A percentile compares a stretch with the other conserved stretches of the same genome.
phyloP scores from a whole-genome alignment of 805 yeast genomes.

The Ogataea pilisensis region DNA sequence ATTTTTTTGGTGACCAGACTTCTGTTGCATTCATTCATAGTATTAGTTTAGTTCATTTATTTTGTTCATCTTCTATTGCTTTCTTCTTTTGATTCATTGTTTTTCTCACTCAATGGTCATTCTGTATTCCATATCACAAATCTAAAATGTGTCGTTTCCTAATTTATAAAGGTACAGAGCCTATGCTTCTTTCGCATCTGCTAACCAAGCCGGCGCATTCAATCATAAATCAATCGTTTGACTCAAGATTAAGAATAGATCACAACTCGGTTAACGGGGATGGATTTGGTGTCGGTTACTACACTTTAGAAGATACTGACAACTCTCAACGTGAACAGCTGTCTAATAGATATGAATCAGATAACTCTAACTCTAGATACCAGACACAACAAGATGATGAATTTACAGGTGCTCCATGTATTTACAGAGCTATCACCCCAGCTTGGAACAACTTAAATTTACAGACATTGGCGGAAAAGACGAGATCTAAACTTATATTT shows the following conservation, averaged over 20 bases:
- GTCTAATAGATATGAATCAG: not conserved
- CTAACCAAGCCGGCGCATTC: conserved; percentile 96
- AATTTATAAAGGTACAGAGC: conserved; percentile 87
- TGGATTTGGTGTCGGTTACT: conserved; percentile 97
- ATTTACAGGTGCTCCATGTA: conserved; percentile 67
- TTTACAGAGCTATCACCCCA: conserved; percentile 93
- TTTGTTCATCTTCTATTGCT: no score
- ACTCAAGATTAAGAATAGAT: conserved; percentile 81
- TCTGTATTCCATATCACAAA: no score
- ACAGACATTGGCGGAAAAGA: conserved; percentile 81
- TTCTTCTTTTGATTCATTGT: no score
- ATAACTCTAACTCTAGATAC: not conserved
- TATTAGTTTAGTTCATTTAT: no score
- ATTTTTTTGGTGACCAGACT: no score
- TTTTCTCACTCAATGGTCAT: no score
- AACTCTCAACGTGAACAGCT: conserved; percentile 15
- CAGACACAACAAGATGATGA: conserved; percentile 4
- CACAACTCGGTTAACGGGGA: conserved; percentile 95
- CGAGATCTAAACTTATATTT: conserved; percentile 78
- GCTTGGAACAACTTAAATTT: conserved; percentile 96
- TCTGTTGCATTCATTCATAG: no score
- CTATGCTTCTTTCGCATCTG: conserved; percentile 78
- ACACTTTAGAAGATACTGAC: conserved; percentile 52
- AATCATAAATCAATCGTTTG: conserved; percentile 93
- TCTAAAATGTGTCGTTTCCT: conserved; percentile 95